These are phyloP conservation scores for Talaromyces sp. DNA, from an alignment of 2,329 filamentous ascomycete species.

Conservation along the genomic window DNA sequence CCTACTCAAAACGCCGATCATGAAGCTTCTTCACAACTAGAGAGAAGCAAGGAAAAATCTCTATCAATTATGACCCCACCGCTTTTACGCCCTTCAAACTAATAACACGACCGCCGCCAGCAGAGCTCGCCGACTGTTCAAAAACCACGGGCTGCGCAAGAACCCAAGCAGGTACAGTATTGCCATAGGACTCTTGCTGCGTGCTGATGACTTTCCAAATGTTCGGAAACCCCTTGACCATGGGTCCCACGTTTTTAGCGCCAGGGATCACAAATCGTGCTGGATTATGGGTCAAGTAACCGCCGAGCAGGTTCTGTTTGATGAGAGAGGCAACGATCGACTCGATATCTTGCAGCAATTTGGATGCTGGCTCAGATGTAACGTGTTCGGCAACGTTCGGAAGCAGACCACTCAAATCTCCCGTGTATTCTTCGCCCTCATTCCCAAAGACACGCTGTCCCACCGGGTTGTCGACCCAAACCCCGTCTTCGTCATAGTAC, in stretches of 20 bases:
- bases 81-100: constrained; percentile 52
- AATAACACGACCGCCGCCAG: constrained; percentile 50
- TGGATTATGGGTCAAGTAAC: constrained; percentile 74
- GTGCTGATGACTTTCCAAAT: constrained; percentile 64
- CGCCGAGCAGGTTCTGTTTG: constrained; percentile 72
- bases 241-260: constrained; percentile 41
- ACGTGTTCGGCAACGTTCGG: constrained; percentile 32
- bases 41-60: not conserved
- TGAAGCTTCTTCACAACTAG: not conserved
- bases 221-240: constrained; percentile 57
- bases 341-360: constrained; percentile 60
- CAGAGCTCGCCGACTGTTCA: constrained; percentile 3
- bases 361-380: constrained; percentile 29
- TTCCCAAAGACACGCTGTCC: constrained; percentile 22
- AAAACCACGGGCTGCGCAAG: constrained; percentile 25
- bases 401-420: constrained; percentile 41
- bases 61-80: constrained; percentile 32
- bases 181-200: constrained; percentile 51
- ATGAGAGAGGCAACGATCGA: constrained; percentile 69
- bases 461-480: constrained; percentile 19
- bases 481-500: constrained; percentile 28
- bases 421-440: constrained; percentile 26
- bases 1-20: not conserved
- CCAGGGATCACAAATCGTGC: constrained; percentile 77
- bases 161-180: constrained; percentile 72